Conservation (phyloP, 768 basidiomycete genomes). For the Naganishia friedmannii region DNA sequence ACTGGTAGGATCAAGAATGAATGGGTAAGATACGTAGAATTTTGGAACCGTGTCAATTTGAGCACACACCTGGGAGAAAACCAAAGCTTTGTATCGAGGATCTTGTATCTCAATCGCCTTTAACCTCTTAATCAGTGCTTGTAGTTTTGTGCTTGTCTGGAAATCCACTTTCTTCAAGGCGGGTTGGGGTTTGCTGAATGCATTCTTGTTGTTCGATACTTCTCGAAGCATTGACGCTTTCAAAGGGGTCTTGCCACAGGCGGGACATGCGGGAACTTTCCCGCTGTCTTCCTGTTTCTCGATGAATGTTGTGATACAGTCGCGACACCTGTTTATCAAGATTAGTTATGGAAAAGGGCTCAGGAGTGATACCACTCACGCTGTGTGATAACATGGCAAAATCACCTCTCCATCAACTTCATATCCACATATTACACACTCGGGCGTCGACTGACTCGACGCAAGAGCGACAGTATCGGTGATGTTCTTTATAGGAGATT, state of each 20-base stretch:
- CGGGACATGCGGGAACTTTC: slow-evolving; percentile 73
- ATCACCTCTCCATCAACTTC: slow-evolving; percentile 60
- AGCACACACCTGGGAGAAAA: slow-evolving; percentile 50
- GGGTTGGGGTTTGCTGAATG: slow-evolving; percentile 39
- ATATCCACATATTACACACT: slow-evolving; percentile 53
- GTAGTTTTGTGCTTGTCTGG: slow-evolving; percentile 82
- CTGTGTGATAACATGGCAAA: slow-evolving; percentile 46
- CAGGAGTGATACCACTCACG: slow-evolving; percentile 32
- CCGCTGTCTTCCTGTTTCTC: slow-evolving; percentile 66
- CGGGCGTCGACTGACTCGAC: slow-evolving; percentile 4
- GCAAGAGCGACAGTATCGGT: slow-evolving; percentile 5
- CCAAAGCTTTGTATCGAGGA: slow-evolving; percentile 61
- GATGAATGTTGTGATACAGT: slow-evolving; percentile 76
- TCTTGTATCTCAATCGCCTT: slow-evolving; percentile 61
- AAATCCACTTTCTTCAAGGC: slow-evolving; percentile 74
- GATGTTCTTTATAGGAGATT: neutral
- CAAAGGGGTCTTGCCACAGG: slow-evolving; percentile 57
- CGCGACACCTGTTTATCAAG: slow-evolving; percentile 68
- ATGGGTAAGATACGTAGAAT: neutral
- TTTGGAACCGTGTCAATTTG: neutral
- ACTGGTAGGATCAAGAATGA: slow-evolving; percentile 3
- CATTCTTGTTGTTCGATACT: slow-evolving; percentile 39
- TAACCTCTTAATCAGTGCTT: slow-evolving; percentile 73
- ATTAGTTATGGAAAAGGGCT: slow-evolving; percentile 9
- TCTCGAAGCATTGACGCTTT: slow-evolving; percentile 42